These are phyloP conservation scores for Fusarium pininemorale DNA, from an alignment of 2,329 filamentous ascomycete species.

Conservation along the genomic window DNA sequence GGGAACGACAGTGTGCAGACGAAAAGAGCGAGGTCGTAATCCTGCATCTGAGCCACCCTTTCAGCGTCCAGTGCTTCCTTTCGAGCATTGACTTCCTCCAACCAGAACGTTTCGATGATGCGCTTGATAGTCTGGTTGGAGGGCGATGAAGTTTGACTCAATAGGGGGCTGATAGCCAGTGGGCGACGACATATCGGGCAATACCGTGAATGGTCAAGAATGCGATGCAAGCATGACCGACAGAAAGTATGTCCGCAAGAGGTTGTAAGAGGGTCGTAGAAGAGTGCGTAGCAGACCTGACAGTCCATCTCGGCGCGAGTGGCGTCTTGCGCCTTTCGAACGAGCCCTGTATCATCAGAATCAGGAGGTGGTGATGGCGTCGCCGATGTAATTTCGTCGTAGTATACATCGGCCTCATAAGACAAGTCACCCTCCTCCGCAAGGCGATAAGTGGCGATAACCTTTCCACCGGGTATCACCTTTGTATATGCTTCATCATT, in stretches of 20 bases:
- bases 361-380: slow-evolving; percentile 38
- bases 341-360: slow-evolving; percentile 40
- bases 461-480: slow-evolving; percentile 63
- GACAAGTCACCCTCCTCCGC: slow-evolving; percentile 69
- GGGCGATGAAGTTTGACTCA: slow-evolving; percentile 53
- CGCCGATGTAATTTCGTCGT: slow-evolving; percentile 46
- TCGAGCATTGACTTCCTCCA: slow-evolving; percentile 69
- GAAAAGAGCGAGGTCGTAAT: slow-evolving; percentile 76
- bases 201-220: slow-evolving; percentile 78
- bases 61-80: slow-evolving; percentile 65
- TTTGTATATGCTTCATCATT: slow-evolving; percentile 41
- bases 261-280: slow-evolving; percentile 84
- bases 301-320: slow-evolving; percentile 81
- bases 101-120: slow-evolving; percentile 75
- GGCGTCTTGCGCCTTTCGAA: slow-evolving; percentile 68
- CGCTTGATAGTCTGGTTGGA: slow-evolving; percentile 70
- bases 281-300: slow-evolving; percentile 84
- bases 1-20: slow-evolving; percentile 86
- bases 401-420: slow-evolving; percentile 65
- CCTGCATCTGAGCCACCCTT: slow-evolving; percentile 63
- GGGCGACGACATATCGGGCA: slow-evolving; percentile 83
- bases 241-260: slow-evolving; percentile 92
- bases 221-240: slow-evolving; percentile 77
- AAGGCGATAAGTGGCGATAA: slow-evolving; percentile 73
- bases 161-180: slow-evolving; percentile 61